These are phyloP conservation scores for Penicillium macrosclerotiorum DNA, from an alignment of 495 filamentous ascomycete genomes.

Conservation along the genomic window DNA sequence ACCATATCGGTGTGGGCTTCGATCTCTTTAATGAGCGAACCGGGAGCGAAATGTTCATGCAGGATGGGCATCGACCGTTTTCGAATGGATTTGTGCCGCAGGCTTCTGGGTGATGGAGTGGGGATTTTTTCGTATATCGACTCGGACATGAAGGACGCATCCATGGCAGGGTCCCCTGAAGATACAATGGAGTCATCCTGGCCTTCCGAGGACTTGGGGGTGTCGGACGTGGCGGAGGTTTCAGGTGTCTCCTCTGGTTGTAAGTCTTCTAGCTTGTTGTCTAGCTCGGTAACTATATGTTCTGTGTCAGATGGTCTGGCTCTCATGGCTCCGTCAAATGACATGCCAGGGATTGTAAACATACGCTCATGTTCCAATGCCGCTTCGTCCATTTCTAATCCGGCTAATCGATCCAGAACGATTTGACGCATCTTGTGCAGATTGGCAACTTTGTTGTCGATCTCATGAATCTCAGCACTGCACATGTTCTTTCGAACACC, in stretches of 20 bases:
- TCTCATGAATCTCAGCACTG: slow-evolving; percentile 90
- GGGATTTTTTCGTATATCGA: slow-evolving; percentile 94
- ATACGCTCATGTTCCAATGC: slow-evolving; percentile 81
- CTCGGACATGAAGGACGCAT: slow-evolving; percentile 89
- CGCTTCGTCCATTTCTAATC: slow-evolving; percentile 90
- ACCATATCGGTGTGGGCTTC: slow-evolving; percentile 86
- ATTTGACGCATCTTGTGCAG: slow-evolving; percentile 91
- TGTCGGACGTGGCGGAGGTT: slow-evolving; percentile 53
- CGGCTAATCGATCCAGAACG: slow-evolving; percentile 82
- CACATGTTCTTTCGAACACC: slow-evolving; percentile 95
- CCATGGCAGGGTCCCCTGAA: slow-evolving; percentile 56
- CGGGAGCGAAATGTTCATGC: slow-evolving; percentile 93
- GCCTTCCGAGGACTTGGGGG: slow-evolving; percentile 55
- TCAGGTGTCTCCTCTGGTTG: slow-evolving; percentile 64
- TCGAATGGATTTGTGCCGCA: slow-evolving; percentile 64
- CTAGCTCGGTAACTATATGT: slow-evolving; percentile 70
- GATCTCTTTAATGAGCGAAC: slow-evolving; percentile 82
- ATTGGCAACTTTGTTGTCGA: slow-evolving; percentile 95
- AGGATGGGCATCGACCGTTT: slow-evolving; percentile 90
- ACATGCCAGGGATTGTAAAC: slow-evolving; percentile 22
- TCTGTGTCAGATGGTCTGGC: not conserved
- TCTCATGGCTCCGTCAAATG: not conserved
- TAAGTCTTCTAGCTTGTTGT: slow-evolving; percentile 81
- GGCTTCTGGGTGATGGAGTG: slow-evolving; percentile 55
- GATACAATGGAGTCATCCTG: slow-evolving; percentile 47